Base-by-base conservation (phyloP, 805 yeast species). In the Pichia occidentalis region DNA sequence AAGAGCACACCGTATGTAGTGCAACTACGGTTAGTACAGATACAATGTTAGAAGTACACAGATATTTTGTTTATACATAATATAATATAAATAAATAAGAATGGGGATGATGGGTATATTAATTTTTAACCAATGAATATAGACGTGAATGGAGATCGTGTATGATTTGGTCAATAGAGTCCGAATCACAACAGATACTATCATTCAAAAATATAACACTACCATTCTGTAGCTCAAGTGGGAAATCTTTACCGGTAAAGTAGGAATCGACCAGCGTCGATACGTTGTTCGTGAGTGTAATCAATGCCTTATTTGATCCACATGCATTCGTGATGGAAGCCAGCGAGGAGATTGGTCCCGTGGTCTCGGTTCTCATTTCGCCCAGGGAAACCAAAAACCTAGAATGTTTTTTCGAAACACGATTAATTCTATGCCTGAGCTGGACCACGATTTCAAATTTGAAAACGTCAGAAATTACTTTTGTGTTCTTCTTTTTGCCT, bases 131-230 rank as follows among this genome's bases (percentile, higher is more conserved):
- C 12, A 32, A 8, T 5, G 21, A 23, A 16, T 37, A 29, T 5
- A 39, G 24, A 4, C 34, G 24, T 5, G 21, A 7, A 32, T 45
- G 45, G 7, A 45, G 12, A 14, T 30, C 32, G 3, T 42, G 39
- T 14, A 45, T 9, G 9, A 54, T 49, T 11, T 33, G 21, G 2
- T 30, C 47, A 10, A 45, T 29, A 14, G 16, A 28, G 8, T 29
- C 34, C 36, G 47, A 50, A 32, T 55, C 56, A 42, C 62, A 58
- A 4, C 54, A 56, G 2, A 59, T 32, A 1, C 50, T 52, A 17
- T 47, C 50, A 19, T 50, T 40, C 29, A 59, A 39, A 23, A 49
- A 49, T 1, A 53, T 35, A 13, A 56, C 29, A 14, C 37, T 41
- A 4, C 54, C 51, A 4, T 22, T 34, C 2, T 24, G 32, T 7